Percentiles rank a stretch among this genome's conserved stretches.
These are phyloP conservation scores for Pittosporum tobira DNA, from an alignment of 129 eudicot genomes.

Conservation along the genomic window DNA sequence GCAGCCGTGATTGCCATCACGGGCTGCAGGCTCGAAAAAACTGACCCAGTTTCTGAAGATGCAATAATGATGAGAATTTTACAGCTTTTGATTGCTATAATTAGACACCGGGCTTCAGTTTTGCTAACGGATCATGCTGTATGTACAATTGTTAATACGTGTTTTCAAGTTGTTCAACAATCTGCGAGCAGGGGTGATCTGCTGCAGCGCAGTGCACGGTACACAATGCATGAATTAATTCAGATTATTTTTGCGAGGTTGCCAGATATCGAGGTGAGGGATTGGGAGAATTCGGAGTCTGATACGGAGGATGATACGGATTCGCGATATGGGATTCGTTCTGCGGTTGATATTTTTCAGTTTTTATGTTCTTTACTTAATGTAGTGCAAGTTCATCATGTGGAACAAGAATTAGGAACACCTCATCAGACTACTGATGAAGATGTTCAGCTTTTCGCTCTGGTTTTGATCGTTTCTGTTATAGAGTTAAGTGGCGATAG, in stretches of 20 bases:
- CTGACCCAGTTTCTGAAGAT: constrained; percentile 48
- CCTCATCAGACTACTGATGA: constrained; percentile 50
- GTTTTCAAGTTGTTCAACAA: constrained; percentile 82
- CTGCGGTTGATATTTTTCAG: constrained; percentile 78
- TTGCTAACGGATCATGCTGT: constrained; percentile 56
- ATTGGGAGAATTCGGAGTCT: constrained; percentile 64
- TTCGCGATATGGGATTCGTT: constrained; percentile 52
- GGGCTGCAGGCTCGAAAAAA: constrained; percentile 64
- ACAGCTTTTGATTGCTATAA: constrained; percentile 36
- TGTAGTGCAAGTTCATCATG: constrained; percentile 53
- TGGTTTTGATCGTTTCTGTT: constrained; percentile 67
- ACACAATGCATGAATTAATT: constrained; percentile 69
- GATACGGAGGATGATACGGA: constrained; percentile 60
- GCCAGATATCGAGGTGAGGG: constrained; percentile 55
- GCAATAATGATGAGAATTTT: constrained; percentile 65
- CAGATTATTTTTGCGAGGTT: constrained; percentile 55
- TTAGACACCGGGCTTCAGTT: constrained; percentile 55
- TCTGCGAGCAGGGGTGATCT: constrained; percentile 54
- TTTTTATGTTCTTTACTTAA: constrained; percentile 75
- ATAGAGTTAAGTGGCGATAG: constrained; percentile 68
- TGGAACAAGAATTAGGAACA: constrained; percentile 32
- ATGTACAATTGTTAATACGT: constrained; percentile 74
- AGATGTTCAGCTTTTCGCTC: constrained; percentile 67
- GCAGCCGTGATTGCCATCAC: constrained; percentile 54
- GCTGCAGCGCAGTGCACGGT: constrained; percentile 54